These are phyloP conservation scores for Globisporangium polare DNA, from an alignment of 352 stramenopile genomes.

Conservation along the genomic window DNA sequence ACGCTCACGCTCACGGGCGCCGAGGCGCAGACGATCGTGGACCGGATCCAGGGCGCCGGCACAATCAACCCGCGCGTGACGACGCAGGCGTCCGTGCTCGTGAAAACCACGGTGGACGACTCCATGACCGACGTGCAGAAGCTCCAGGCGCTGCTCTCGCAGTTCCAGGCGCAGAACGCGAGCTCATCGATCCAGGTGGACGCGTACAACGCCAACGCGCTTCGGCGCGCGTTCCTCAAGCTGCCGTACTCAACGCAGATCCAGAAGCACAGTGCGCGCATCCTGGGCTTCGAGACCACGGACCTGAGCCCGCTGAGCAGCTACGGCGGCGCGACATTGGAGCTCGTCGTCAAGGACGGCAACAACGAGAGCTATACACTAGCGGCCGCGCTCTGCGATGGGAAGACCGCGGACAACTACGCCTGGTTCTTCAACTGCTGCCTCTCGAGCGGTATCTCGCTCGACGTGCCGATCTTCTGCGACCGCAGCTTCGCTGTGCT, in stretches of 20 bases:
- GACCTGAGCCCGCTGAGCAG: constrained; percentile 23
- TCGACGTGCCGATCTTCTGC: constrained; percentile 43
- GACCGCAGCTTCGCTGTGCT: constrained; percentile 24
- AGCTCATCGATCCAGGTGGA: constrained; percentile 30
- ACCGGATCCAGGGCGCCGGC: constrained; percentile 5
- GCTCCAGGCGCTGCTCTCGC: constrained; percentile 37
- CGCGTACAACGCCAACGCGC: constrained; percentile 23
- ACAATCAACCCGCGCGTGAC: constrained; percentile 27
- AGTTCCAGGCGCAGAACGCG: constrained; percentile 41
- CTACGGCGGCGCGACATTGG: constrained; percentile 26
- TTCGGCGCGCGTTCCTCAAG: constrained; percentile 47
- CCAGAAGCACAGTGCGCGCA: constrained; percentile 26
- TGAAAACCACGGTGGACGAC: constrained; percentile 28
- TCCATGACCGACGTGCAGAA: constrained; percentile 29
- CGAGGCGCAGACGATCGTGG: constrained; percentile 30
- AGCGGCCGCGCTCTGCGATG: constrained; percentile 33
- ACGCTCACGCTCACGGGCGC: constrained; percentile 28
- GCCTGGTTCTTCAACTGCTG: constrained; percentile 42
- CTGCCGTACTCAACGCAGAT: constrained; percentile 32
- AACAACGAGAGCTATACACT: constrained; percentile 40
- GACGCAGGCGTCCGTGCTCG: constrained; percentile 34
- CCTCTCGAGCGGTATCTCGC: constrained; percentile 27
- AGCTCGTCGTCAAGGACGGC: constrained; percentile 41
- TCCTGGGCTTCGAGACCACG: constrained; percentile 33
- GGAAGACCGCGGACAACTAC: constrained; percentile 30